These are phyloP conservation scores for Pseudogymnoascus sp. DNA, from an alignment of 2,329 filamentous ascomycete genomes.

Conservation along the genomic window DNA sequence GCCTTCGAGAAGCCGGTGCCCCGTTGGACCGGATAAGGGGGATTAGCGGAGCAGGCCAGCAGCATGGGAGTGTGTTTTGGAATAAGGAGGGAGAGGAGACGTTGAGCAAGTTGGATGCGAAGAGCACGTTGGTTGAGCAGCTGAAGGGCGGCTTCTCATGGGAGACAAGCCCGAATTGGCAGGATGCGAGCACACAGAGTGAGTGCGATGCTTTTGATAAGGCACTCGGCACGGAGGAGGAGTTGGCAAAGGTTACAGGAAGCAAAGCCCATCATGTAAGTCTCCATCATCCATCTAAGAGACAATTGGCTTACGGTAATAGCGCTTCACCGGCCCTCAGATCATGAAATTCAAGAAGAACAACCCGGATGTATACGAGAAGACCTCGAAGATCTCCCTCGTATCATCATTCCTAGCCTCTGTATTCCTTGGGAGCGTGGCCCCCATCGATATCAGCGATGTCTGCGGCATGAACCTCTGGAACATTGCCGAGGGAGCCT, in stretches of 20 bases:
- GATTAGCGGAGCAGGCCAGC: conserved; percentile 87
- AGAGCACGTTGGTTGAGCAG: conserved; percentile 61
- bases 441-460: conserved; percentile 88
- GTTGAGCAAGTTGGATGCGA: conserved; percentile 52
- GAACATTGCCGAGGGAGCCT: conserved; percentile 69
- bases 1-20: conserved; percentile 60
- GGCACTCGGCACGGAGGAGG: conserved; percentile 55
- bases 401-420: conserved; percentile 95
- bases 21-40: conserved; percentile 70
- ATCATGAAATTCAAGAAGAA: conserved; percentile 81
- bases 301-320: conserved; percentile 8
- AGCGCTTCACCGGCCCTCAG: conserved; percentile 96
- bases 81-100: conserved; percentile 57
- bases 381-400: conserved; percentile 78
- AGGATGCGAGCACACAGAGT: conserved; percentile 87
- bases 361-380: conserved; percentile 70
- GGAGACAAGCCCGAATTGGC: conserved; percentile 91
- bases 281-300: conserved; percentile 13
- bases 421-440: conserved; percentile 73
- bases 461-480: conserved; percentile 96
- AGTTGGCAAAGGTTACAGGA: conserved; percentile 72
- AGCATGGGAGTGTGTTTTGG: conserved; percentile 98
- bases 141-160: conserved; percentile 67
- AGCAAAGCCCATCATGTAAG: conserved; percentile 90
- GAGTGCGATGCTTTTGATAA: conserved; percentile 87